Evolutionary conservation across 306 rosid genomes (phyloP).

Genomic region (Lathyrus tuberosus): DNA sequence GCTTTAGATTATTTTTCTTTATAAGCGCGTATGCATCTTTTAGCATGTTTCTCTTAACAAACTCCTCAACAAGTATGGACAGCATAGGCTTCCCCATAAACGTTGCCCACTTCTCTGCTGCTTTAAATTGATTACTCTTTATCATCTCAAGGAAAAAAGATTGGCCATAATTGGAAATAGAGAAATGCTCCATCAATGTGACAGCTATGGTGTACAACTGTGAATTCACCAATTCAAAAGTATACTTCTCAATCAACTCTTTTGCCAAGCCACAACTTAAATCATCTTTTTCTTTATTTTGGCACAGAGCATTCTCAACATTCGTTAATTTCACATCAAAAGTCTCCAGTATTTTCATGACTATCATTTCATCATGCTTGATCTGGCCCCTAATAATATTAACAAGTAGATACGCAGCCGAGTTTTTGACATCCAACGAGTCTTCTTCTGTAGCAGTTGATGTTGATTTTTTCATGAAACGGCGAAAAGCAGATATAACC

Average conservation of each 20-base stretch:
- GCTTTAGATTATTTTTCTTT: conserved; percentile 73
- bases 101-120: conserved; percentile 97
- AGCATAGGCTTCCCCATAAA: conserved; percentile 84
- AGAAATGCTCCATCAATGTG: conserved; percentile 78
- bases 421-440: conserved; percentile 54
- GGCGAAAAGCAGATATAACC: conserved; percentile 73
- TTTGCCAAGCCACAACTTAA: conserved; percentile 56
- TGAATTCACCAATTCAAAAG: conserved; percentile 58
- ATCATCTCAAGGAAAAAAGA: conserved; percentile 77
- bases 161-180: conserved; percentile 60
- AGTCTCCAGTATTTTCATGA: conserved; percentile 69
- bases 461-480: conserved; percentile 59
- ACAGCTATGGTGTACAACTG: conserved; percentile 74
- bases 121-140: conserved; percentile 66
- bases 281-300: conserved; percentile 43
- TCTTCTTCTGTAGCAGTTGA: conserved; percentile 45
- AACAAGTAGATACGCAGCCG: conserved; percentile 71
- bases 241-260: conserved; percentile 63
- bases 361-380: conserved; percentile 70
- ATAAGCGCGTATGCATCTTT: conserved; percentile 70
- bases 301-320: conserved; percentile 66
- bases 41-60: conserved; percentile 65
- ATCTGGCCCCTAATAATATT: conserved; percentile 70
- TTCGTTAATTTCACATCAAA: conserved; percentile 66
- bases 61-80: conserved; percentile 68